Base-by-base conservation (phyloP, 495 filamentous ascomycete species). In the Podospora appendiculata region DNA sequence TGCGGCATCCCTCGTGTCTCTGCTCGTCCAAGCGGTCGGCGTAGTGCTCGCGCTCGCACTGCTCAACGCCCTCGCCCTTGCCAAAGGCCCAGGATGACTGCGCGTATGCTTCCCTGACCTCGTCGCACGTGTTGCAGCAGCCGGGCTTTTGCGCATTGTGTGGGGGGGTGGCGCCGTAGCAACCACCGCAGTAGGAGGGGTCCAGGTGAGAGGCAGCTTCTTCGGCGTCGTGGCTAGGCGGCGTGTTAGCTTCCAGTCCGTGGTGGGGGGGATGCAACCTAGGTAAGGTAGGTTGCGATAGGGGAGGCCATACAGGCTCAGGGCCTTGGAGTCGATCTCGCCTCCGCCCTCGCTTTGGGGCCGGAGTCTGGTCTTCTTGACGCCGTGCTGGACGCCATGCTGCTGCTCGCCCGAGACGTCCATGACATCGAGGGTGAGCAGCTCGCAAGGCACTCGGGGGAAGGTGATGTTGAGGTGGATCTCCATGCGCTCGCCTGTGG, bases 381-480 rank as follows among this genome's bases (percentile, higher is more conserved):
- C 81, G 25, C 93, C 93, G 64, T 97, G 92, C 62, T 86, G 82
- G 50, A 98, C 87, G 41, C 93, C 94, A 46, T 86, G 84, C 64
- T 98, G 93, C 64, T 96, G 86, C 67, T 98, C 93, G 41, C 93
- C 93, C 12, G 88, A 94, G 10, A 98, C 91, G 69, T 98, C 93
- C 93, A 98, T 97, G 38, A 98, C 92, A 65, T 98, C 93, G 57
- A 98, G 82, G 13, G 93, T 96, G 47, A 97, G 72, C 45, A 98
- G 83, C 69, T 97, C 91, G 73, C 93, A 98, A 34, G 93, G 93
- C 33, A 98, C 76, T 34, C 84, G 84, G 6, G 94, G 93, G 69
- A 98, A 98, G 16, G 88, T 92, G 57, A 98, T 88, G 76, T 98
- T 98, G 73, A 98, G 79, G 67, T 95, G 90, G 55, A 98, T 98